Conservation (phyloP, 306 rosid species). For the Rubus parviflorus region DNA sequence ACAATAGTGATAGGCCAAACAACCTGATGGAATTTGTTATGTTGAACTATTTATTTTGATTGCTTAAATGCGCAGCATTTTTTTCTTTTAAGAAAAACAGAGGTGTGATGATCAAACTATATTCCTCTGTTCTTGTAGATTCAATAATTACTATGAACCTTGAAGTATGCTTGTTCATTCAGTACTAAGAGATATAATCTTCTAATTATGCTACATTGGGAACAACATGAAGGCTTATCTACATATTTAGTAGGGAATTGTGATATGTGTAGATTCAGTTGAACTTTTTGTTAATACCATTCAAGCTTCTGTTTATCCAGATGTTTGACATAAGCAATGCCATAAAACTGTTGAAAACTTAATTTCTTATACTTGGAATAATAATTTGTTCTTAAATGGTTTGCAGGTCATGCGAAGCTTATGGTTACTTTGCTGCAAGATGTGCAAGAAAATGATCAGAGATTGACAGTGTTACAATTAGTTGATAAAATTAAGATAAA, state of each 20-base stretch:
- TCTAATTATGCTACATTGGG: not conserved
- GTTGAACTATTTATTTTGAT: not conserved
- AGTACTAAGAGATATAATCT: not conserved
- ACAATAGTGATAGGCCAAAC: not conserved
- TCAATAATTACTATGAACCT: no score
- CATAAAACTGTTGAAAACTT: not conserved
- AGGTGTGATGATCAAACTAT: not conserved
- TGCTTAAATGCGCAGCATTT: not conserved
- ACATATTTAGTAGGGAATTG: not conserved
- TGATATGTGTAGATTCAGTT: no score
- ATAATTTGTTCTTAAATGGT: conserved; percentile 9
- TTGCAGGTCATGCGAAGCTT: conserved; percentile 75
- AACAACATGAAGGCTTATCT: not conserved
- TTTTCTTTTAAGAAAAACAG: no score
- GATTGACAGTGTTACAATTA: conserved; percentile 82
- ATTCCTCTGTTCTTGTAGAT: not conserved
- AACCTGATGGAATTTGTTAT: not conserved
- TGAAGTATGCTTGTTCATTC: not conserved
- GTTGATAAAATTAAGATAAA: conserved; percentile 75
- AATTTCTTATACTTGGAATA: not conserved
- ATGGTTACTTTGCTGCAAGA: conserved; percentile 77
- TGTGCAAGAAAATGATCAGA: conserved; percentile 65
- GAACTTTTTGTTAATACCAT: not conserved
- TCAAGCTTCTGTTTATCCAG: not conserved
- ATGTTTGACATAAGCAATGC: not conserved